Conservation (phyloP, 2,329 filamentous ascomycete species). For the Microsporum audouinii region DNA sequence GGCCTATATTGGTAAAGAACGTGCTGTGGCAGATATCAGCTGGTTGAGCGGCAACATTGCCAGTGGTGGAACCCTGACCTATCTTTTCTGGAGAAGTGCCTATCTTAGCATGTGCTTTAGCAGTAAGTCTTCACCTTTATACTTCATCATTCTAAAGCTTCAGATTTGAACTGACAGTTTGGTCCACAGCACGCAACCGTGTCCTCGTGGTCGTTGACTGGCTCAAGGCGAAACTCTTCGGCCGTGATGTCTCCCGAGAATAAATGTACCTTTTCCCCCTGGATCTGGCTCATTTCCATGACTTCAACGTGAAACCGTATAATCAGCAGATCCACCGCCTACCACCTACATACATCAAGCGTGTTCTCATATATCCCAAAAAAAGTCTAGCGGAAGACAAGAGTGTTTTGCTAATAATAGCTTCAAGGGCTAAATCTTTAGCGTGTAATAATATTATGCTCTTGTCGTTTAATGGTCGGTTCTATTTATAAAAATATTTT, state of each 20-base stretch:
- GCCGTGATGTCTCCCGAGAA: conserved; percentile 63
- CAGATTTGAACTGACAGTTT: not conserved
- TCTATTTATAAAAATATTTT: not conserved
- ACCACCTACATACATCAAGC: not conserved
- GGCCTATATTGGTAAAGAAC: conserved; percentile 96
- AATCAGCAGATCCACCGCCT: not conserved
- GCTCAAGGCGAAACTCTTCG: conserved; percentile 94
- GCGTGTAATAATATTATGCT: not conserved
- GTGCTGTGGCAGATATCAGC: conserved; percentile 91
- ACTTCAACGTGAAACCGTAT: not conserved
- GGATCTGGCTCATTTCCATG: not conserved
- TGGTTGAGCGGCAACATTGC: conserved; percentile 97
- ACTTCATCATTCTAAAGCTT: not conserved
- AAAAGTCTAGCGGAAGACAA: not conserved
- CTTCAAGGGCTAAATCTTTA: not conserved
- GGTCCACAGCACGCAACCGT: conserved; percentile 68
- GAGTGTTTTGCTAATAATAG: not conserved
- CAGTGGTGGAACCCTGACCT: conserved; percentile 84
- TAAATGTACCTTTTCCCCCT: conserved; percentile 20
- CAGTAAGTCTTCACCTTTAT: conserved; percentile 53
- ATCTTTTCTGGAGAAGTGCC: conserved; percentile 95
- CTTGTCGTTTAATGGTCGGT: not conserved
- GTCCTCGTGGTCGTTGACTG: conserved; percentile 88
- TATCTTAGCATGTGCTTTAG: conserved; percentile 99
- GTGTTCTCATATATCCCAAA: not conserved